Base-by-base conservation (phyloP, 2,329 filamentous ascomycete species). In the Trichoderma breve region DNA sequence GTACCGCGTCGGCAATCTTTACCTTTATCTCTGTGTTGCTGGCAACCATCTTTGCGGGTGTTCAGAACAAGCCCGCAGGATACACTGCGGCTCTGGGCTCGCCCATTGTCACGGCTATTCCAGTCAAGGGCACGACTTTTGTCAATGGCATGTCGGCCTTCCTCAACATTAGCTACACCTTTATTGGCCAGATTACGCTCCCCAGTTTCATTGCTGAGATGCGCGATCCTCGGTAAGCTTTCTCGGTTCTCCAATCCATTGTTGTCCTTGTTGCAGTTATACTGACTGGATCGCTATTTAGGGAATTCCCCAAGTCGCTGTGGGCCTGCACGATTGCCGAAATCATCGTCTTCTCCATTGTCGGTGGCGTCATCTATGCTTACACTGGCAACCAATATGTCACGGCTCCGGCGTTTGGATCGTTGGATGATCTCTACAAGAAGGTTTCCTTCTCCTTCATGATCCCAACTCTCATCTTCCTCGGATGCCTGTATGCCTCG, bases 201-300 rank as follows among this genome's bases (percentile, higher is more conserved):
- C 95, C 95, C 0, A 95, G 92, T 76, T 98, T 98, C 84, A 98
- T 98, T 75, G 94, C 95, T 4, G 95, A 98, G 82, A 98, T 98
- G 95, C 92, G 85, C 71, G 86, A 90, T 32, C 88, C 89, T 2
- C 80, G 82, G 83, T 84, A 77, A 63, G 81, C 8, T 28, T 1
- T n/a, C n/a, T 6, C 2, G 5, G 26, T 62, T n/a, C 32, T 53
- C 18, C 14, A n/a, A 26, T 12, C 9, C 15, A 21, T 43, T 24
- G 6, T 55, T 30, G n/a, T 32, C 3, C 15, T 28, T 28, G 53
- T 9, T 43, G 18, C 18, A 1, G 8, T 6, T 9, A 32, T n/a
- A 57, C 73, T 76, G 26, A 76, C 32, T 0, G 3, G 90, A 61
- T 89, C 87, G 1, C 3, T 34, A 32, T 14, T 18, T 47, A 90